These are phyloP conservation scores for Cordyceps tenuipes DNA, from an alignment of 2,329 filamentous ascomycete genomes.

Conservation along the genomic window DNA sequence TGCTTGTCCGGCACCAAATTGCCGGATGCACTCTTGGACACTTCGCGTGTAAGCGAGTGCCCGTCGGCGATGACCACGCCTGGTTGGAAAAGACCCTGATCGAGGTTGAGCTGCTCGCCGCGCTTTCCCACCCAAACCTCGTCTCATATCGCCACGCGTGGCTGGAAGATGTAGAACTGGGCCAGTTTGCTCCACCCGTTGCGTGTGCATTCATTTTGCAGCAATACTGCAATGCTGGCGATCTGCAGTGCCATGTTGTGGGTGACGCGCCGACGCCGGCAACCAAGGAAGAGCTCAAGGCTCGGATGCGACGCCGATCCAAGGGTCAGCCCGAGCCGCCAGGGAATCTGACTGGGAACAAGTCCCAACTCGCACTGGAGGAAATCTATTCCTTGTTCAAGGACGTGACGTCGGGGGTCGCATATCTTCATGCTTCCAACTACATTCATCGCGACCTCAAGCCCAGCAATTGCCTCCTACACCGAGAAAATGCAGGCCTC, in stretches of 20 bases:
- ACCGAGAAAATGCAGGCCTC: constrained; percentile 62
- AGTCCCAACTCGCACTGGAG: constrained; percentile 57
- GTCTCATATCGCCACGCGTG: constrained; percentile 97
- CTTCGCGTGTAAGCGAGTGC: constrained; percentile 95
- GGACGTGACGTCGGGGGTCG: constrained; percentile 86
- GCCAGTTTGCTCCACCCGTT: constrained; percentile 79
- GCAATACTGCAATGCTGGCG: constrained; percentile 92
- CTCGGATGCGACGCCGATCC: constrained; percentile 73
- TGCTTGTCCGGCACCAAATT: constrained; percentile 87
- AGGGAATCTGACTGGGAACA: constrained; percentile 33
- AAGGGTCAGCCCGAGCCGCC: constrained; percentile 64
- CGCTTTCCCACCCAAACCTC: constrained; percentile 86
- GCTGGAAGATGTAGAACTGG: constrained; percentile 82
- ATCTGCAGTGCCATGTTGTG: constrained; percentile 81
- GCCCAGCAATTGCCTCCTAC: constrained; percentile 87
- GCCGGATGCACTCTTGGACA: constrained; percentile 82
- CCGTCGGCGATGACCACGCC: constrained; percentile 85
- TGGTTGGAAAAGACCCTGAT: constrained; percentile 92
- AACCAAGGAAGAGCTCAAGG: constrained; percentile 81
- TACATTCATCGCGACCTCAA: constrained; percentile 97
- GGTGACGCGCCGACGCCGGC: constrained; percentile 53
- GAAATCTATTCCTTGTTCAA: constrained; percentile 96
- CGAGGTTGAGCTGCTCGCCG: constrained; percentile 87
- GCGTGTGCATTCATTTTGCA: constrained; percentile 95
- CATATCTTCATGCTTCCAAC: constrained; percentile 80